Percentiles rank a stretch among this genome's conserved stretches.
Conservation (phyloP, 306 rosid species). For the Quercus berberidifolia region DNA sequence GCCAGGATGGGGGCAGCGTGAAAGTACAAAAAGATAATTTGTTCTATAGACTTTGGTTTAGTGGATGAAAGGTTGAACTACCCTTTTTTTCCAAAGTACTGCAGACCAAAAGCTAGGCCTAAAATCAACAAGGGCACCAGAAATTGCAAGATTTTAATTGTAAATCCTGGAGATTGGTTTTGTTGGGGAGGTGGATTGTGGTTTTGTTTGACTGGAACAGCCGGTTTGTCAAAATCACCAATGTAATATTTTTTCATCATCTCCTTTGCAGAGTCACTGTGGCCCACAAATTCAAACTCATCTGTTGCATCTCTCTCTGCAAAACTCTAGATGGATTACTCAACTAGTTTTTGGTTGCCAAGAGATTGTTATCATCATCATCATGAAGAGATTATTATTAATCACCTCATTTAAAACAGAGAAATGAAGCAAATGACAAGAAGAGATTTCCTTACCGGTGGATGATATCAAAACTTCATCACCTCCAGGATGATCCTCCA, state of each 20-base stretch:
- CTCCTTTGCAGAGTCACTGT: conserved; percentile 63
- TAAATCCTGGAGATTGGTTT: conserved; percentile 40
- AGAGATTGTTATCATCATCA: neutral
- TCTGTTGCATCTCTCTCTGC: conserved; percentile 83
- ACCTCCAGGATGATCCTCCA: conserved; percentile 98
- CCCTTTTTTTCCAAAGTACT: conserved; percentile 42
- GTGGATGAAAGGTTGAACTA: conserved; percentile 15
- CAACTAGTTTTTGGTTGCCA: neutral
- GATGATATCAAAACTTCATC: conserved; percentile 72
- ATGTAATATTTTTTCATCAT: conserved; percentile 52
- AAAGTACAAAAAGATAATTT: neutral
- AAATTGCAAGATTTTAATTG: conserved; percentile 45
- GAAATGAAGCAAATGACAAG: neutral
- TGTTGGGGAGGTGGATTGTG: conserved; percentile 18
- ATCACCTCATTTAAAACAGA: neutral
- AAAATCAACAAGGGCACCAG: conserved; percentile 62
- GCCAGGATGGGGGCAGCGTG: neutral
- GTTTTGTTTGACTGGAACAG: conserved; percentile 40
- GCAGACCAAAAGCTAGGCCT: conserved; percentile 60
- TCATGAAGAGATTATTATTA: neutral
- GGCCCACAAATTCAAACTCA: conserved; percentile 85
- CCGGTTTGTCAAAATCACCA: conserved; percentile 54
- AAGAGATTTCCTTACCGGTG: conserved; percentile 52
- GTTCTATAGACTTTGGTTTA: neutral
- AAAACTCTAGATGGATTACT: conserved; percentile 22